Evolutionary conservation across 257 asterid genomes (phyloP).

Genomic region (Plectranthus barbatus): DNA sequence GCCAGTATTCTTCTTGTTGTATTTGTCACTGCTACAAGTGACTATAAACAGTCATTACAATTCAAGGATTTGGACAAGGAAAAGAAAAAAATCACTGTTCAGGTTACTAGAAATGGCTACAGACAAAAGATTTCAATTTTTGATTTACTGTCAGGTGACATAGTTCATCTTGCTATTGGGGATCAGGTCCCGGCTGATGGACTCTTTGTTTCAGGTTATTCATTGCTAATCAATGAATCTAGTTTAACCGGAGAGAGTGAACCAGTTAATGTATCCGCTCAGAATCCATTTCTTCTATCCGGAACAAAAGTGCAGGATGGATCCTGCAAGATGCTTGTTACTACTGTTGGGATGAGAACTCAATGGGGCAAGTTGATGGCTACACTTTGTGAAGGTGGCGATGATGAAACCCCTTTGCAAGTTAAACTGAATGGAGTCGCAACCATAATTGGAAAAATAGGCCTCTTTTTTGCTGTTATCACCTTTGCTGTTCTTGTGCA

Average conservation of each 20-base stretch:
- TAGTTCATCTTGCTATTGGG: conserved; percentile 81
- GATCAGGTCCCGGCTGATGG: conserved; percentile 97
- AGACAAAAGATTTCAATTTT: conserved; percentile 74
- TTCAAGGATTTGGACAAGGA: conserved; percentile 88
- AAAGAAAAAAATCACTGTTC: conserved; percentile 72
- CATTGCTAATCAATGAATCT: conserved; percentile 69
- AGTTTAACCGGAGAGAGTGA: conserved; percentile 91
- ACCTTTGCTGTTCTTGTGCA: conserved; percentile 81
- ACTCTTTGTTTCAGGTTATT: conserved; percentile 63
- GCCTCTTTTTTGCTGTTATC: conserved; percentile 77
- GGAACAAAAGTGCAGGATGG: conserved; percentile 94
- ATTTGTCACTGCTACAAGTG: conserved; percentile 84
- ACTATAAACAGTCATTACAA: conserved; percentile 73
- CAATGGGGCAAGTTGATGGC: conserved; percentile 96
- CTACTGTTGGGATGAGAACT: conserved; percentile 93
- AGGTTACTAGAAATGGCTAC: conserved; percentile 75
- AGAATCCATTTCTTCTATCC: conserved; percentile 74
- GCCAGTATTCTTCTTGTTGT: conserved; percentile 87
- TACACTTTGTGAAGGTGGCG: conserved; percentile 87
- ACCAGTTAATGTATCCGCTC: conserved; percentile 56
- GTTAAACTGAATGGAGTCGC: conserved; percentile 89
- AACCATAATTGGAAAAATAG: conserved; percentile 78
- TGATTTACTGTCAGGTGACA: conserved; percentile 78
- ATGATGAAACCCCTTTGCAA: conserved; percentile 89
- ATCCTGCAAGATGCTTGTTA: conserved; percentile 80